phyloP scores from a whole-genome alignment of 441 rosid genomes.

The Adansonia gregorii region DNA sequence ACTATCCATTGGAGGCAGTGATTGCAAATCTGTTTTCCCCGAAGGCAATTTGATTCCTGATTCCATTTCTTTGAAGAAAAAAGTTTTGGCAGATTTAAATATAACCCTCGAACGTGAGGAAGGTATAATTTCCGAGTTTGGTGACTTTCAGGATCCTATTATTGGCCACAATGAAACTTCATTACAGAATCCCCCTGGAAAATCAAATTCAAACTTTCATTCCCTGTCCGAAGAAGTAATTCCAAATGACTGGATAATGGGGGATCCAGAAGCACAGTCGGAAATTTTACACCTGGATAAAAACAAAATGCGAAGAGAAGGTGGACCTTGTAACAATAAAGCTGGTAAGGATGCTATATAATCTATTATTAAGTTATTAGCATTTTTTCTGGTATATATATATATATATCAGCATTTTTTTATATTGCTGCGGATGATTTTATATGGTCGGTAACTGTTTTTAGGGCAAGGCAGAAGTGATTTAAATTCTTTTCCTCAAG shows the following conservation, averaged over 20 bases:
- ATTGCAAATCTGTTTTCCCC: constrained; percentile 25
- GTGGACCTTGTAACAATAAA: constrained; percentile 32
- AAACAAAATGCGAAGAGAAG: constrained; percentile 28
- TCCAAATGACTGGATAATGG: constrained; percentile 19
- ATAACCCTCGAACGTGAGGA: constrained; percentile 49
- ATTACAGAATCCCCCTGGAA: constrained; percentile 31
- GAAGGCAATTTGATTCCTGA: constrained; percentile 1
- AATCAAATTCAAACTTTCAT: constrained; percentile 29
- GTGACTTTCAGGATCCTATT: constrained; percentile 33
- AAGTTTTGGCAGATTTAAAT: constrained; percentile 54
- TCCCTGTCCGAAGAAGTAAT: constrained; percentile 3
- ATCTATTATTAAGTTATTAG: background rate
- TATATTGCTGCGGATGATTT: constrained; percentile 19
- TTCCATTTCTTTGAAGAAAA: constrained; percentile 25
- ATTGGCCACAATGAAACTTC: constrained; percentile 23
- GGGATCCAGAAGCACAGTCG: constrained; percentile 31
- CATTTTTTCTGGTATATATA: background rate
- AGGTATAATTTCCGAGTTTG: constrained; percentile 29
- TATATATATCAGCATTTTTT: background rate
- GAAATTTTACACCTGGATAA: constrained; percentile 25
- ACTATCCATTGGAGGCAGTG: constrained; percentile 1
- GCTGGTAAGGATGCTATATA: constrained; percentile 38
- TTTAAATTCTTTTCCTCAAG: constrained; percentile 35
- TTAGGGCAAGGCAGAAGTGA: constrained; percentile 44
- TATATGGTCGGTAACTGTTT: constrained; percentile 18